Base-by-base conservation (phyloP, 176 grass and related monocot genomes). In the Oryza glaberrima region DNA sequence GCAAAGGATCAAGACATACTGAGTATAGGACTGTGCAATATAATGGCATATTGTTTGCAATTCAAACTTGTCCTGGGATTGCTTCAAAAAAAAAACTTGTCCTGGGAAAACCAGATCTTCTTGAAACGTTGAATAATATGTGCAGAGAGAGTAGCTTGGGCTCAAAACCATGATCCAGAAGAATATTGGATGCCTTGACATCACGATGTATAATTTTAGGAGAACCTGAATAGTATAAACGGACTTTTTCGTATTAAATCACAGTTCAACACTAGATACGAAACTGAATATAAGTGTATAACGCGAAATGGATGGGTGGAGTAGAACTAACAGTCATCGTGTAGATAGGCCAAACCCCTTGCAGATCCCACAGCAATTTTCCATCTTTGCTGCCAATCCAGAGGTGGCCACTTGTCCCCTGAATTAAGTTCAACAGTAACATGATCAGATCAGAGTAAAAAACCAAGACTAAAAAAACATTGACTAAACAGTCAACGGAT, bases 201-300 rank as follows among this genome's bases (percentile, higher is more conserved):
- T 92, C 90, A 64, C 90, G 82, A 74, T 89, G 90, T 52, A 92
- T 89, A 73, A 92, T 89, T 78, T 89, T 88, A 28, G 90, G 90
- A 74, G 83, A 69, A 69, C 90, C 90, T 92, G 72, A 16, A 19
- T 52, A 65, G 38, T 32, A 32, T 41, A 35, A 25, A 4, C 23
- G 10, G 22, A 36, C 4, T 13, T 8, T 67, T 14, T 38, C 7
- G 12, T 22, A 41, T 11, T 43, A 69, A 0, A 35, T 69, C 51
- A 74, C 14, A 77, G 22, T 34, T 20, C 5, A 70, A 44, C 1
- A n/a, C 38, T 75, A 7, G 5, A 51, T 6, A 3, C 8, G 2
- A 6, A 84, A 82, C 34, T 44, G 44, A 73, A 56, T 9, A 40
- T 11, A 52, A 51, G 30, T 32, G 30, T 32, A 32, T 32, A 32